These are phyloP conservation scores for Lagenidium giganteum DNA, from an alignment of 352 stramenopile species.

Conservation along the genomic window DNA sequence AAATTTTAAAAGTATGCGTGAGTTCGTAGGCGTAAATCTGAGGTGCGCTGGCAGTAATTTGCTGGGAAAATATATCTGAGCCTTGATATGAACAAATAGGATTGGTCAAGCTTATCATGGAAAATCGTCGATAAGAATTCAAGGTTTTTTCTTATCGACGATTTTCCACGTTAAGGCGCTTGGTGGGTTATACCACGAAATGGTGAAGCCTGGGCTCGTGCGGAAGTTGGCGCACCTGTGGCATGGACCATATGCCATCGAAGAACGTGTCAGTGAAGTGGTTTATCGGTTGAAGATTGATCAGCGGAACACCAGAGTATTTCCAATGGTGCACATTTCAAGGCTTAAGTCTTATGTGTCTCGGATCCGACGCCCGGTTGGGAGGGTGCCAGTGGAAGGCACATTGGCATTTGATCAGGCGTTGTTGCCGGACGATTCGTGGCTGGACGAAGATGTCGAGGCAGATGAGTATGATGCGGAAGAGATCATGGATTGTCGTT, in stretches of 20 bases:
- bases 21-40: too few relatives aligned
- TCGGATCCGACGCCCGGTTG: neutral
- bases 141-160: too few relatives aligned
- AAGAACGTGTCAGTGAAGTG: conserved; percentile 4
- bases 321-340: conserved; percentile 6
- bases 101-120: too few relatives aligned
- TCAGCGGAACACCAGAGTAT: neutral
- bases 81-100: too few relatives aligned
- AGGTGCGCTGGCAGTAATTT: too few relatives aligned
- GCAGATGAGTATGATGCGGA: conserved; percentile 13
- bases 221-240: conserved; percentile 10
- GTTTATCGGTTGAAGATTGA: conserved; percentile 9
- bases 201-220: conserved; percentile 7
- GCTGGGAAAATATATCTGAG: too few relatives aligned
- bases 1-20: too few relatives aligned
- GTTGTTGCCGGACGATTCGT: conserved; percentile 10
- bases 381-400: neutral
- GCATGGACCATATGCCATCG: conserved; percentile 7
- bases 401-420: conserved; percentile 2
- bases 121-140: too few relatives aligned
- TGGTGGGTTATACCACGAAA: conserved; percentile 8
- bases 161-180: neutral
- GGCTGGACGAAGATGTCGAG: neutral
- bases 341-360: conserved; percentile 9
- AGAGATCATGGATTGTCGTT: conserved; percentile 1